Conservation (phyloP, 768 basidiomycete genomes). For the Pleurotus pulmonarius region DNA sequence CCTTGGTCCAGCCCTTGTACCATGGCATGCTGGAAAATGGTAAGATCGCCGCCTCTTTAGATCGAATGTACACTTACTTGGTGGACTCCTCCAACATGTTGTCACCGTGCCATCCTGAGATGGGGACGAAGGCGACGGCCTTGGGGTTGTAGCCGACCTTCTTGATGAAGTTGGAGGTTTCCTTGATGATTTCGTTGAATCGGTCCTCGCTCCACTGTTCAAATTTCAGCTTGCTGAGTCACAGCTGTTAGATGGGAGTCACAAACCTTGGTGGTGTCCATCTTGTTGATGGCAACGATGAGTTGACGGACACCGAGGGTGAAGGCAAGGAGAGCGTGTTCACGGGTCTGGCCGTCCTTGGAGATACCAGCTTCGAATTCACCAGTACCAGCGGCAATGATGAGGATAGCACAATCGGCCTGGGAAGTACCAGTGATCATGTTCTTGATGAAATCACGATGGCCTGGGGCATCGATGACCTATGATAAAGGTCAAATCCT, state of each 20-base stretch:
- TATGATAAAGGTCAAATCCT: slow-evolving; percentile 19
- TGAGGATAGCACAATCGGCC: slow-evolving; percentile 99
- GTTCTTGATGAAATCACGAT: slow-evolving; percentile 99
- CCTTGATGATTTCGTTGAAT: slow-evolving; percentile 99
- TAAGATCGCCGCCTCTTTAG: slow-evolving; percentile 11
- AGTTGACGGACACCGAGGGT: slow-evolving; percentile 99
- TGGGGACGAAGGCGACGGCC: slow-evolving; percentile 96
- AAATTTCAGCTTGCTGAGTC: slow-evolving; percentile 1
- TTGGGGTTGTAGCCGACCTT: slow-evolving; percentile 99
- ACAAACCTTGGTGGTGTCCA: slow-evolving; percentile 96
- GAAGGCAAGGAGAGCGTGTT: slow-evolving; percentile 99
- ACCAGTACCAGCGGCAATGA: slow-evolving; percentile 98
- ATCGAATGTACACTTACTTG: slow-evolving; percentile 56
- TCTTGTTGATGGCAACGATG: slow-evolving; percentile 99
- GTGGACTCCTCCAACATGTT: slow-evolving; percentile 99
- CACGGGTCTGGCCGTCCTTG: slow-evolving; percentile 99
- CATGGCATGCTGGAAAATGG: slow-evolving; percentile 78
- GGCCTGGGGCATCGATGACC: slow-evolving; percentile 99
- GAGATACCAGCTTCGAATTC: slow-evolving; percentile 99
- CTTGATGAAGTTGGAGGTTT: slow-evolving; percentile 97
- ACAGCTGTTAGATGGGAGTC: not conserved
- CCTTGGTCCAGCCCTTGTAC: slow-evolving; percentile 99
- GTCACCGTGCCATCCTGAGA: slow-evolving; percentile 99
- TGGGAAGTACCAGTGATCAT: slow-evolving; percentile 99
- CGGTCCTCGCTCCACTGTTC: slow-evolving; percentile 96